Conservation (phyloP, 345 rosid genomes). For the Tarenaya hassleriana region DNA sequence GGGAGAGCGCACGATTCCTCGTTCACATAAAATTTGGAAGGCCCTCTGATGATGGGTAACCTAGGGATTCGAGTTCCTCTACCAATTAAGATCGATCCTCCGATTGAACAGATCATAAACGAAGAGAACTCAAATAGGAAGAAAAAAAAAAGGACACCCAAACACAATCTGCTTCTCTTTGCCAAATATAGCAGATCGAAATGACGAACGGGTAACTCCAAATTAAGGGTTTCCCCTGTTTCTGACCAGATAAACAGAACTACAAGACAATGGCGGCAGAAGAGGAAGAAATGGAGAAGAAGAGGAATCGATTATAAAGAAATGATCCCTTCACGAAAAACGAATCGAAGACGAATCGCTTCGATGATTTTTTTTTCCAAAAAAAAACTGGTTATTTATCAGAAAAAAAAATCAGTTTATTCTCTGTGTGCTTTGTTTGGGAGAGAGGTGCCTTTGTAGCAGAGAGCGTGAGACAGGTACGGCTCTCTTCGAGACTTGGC, state of each 20-base stretch:
- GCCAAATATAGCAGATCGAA: slow-evolving; percentile 23
- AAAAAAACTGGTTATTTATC: too few species aligned
- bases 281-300: slow-evolving; percentile 4
- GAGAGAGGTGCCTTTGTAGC: too few species aligned
- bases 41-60: slow-evolving; percentile 7
- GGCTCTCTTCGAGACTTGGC: too few species aligned
- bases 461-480: too few species aligned
- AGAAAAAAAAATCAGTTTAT: too few species aligned
- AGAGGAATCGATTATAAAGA: slow-evolving; percentile 1
- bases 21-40: slow-evolving; percentile 6
- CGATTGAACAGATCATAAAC: slow-evolving; percentile 33
- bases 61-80: slow-evolving; percentile 13
- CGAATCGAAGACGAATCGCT: neutral
- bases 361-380: too few species aligned
- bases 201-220: slow-evolving; percentile 8
- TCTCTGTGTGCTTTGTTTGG: too few species aligned
- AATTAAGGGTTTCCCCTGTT: slow-evolving; percentile 22
- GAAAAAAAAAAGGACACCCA: neutral
- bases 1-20: neutral
- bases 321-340: slow-evolving; percentile 4
- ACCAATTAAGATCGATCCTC: slow-evolving; percentile 19
- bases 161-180: slow-evolving; percentile 14
- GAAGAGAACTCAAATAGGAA: slow-evolving; percentile 11
- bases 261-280: slow-evolving; percentile 13
- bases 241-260: slow-evolving; percentile 20